phyloP scores from a whole-genome alignment of 352 stramenopile genomes.

The Discostella stelligera region DNA sequence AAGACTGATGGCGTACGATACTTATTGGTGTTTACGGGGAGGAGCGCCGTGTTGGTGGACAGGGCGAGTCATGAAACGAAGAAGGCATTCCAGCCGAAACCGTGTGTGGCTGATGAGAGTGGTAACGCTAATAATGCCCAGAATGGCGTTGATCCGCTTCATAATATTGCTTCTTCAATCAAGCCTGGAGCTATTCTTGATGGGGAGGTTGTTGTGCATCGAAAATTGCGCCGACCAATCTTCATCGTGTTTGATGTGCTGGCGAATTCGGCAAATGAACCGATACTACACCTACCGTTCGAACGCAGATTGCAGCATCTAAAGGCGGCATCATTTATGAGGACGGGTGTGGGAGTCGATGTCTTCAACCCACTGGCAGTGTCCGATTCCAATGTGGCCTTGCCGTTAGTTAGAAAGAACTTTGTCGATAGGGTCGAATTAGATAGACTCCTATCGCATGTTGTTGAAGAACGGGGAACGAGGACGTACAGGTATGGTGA shows the following conservation, averaged over 20 bases:
- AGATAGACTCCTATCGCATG: conserved; percentile 62
- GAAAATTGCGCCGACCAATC: conserved; percentile 61
- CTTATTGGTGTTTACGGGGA: conserved; percentile 78
- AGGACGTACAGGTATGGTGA: conserved; percentile 67
- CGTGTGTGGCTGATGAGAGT: conserved; percentile 6
- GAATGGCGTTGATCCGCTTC: conserved; percentile 54
- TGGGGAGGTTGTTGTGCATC: conserved; percentile 81
- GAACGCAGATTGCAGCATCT: conserved; percentile 71
- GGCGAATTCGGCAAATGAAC: conserved; percentile 53
- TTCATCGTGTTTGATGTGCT: conserved; percentile 84
- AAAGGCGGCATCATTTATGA: conserved; percentile 64
- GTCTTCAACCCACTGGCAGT: conserved; percentile 66
- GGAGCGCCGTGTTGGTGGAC: conserved; percentile 77
- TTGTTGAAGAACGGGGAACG: conserved; percentile 73
- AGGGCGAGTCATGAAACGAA: conserved; percentile 58
- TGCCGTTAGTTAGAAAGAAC: conserved; percentile 79
- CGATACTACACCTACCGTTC: conserved; percentile 77
- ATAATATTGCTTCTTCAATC: conserved; percentile 48
- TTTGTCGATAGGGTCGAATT: conserved; percentile 75
- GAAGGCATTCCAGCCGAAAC: conserved; percentile 66
- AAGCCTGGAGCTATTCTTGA: conserved; percentile 77
- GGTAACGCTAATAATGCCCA: not conserved
- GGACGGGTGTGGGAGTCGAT: conserved; percentile 44
- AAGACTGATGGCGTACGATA: conserved; percentile 82
- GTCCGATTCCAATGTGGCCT: conserved; percentile 47